Evolutionary conservation across 495 filamentous ascomycete species (phyloP), one percentile per base, ranked within the genome.

Genomic region (Neurospora sp.): DNA sequence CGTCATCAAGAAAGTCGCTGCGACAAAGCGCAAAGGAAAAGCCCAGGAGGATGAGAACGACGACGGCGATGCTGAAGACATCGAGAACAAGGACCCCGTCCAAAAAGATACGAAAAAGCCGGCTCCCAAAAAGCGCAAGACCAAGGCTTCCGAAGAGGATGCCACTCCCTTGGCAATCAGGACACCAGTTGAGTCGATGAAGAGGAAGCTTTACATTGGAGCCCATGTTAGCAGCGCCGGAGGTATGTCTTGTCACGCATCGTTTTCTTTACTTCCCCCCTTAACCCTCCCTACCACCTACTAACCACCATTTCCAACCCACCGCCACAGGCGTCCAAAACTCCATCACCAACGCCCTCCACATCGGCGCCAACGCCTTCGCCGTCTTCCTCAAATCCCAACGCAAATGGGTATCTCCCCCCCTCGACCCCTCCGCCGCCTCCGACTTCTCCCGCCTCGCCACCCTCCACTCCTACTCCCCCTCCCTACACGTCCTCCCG

Each of bases 301-400:
- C 27, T 31, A 40, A 71, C 20, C 42, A 68, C 69, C 69, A 27
- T 59, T 22, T 1, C 48, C 20, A 22, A 0, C 1, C 4, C 14
- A 14, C 8, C 44, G 20, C 48, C 40, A 73, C 69, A 93, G 92
- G 94, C 22, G 92, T 98, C 3, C 94, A 98, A 73, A 97, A 98
- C 78, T 86, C 94, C 1, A 88, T 98, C 71, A 85, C 86, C 8
- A 98, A 98, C 76, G 88, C 89, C 73, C 79, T 90, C 9, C 85
- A 94, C 31, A 94, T 97, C 73, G 94, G 94, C 71, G 94, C 90
- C 31, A 99, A 99, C 78, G 89, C 94, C 27, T 96, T 98, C 74
- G 96, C 96, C 16, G 82, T 98, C 27, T 99, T 99, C 81, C 86
- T 98, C 71, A 98, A 98, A 79, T 96, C 92, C 0, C 96, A 98